Evolutionary conservation across 78 protist genomes (phyloP), one percentile per base, ranked within the genome.

Genomic region (Anaeramoeba flamelloides): DNA sequence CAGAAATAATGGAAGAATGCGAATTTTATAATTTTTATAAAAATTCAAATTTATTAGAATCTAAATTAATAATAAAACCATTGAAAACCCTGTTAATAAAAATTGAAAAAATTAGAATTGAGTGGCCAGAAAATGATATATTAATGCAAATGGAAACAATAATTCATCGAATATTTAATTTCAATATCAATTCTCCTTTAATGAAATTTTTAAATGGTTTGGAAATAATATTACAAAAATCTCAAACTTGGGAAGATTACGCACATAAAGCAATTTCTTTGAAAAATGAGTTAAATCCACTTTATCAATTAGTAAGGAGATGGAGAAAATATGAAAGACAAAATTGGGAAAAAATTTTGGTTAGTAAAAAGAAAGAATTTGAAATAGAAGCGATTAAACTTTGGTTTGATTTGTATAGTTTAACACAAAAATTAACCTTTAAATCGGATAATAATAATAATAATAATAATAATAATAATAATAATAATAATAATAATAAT

Each of bases 291-390:
- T 75, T 8, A 1, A 38, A 38, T 36, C 74, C 41, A 3, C 77
- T 33, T 22, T 40, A 74, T 2, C 12, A 79, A 3, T 76, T 91
- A 26, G 77, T 91, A 74, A 65, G 84, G 0, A 83, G 85, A 32
- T 86, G 91, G 93, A 76, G 93, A 31, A 17, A 53, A 77, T 41
- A 76, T 38, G 91, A 88, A 80, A 31, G 86, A 39, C 33, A 80
- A 1, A 3, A 37, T 34, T 90, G 93, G 93, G 64, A 8, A 53
- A 26, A 8, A 26, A 17, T 53, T 53, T 53, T 53, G 8, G 8
- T 8, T 8, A 53, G 17, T 8, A 53, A 53, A 53, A 53, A 17
- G 69, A 53, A 53, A 53, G 69, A 53, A 53, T 53, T 53, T 53
- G 69, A 53, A 17, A 26, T 53, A 26, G 8, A 8, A 53, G 69